phyloP scores from a whole-genome alignment of 2,329 filamentous ascomycete species.

The Lasiodiplodia gonubiensis region DNA sequence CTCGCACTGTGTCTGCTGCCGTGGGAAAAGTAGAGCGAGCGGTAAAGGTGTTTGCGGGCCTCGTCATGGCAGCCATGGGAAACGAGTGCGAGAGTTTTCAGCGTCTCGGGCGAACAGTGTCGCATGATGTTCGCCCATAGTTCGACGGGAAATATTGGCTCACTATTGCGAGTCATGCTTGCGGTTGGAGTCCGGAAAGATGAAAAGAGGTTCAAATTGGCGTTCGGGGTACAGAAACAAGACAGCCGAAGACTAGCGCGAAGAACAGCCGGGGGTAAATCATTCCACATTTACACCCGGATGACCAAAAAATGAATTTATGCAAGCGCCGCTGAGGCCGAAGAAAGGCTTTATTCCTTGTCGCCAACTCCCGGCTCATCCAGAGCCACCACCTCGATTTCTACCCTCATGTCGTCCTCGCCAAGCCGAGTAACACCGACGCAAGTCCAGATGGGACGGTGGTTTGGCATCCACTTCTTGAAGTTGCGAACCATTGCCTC shows the following conservation, averaged over 20 bases:
- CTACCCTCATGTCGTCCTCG: constrained; percentile 49
- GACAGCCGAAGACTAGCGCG: no score
- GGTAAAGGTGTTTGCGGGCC: constrained; percentile 3
- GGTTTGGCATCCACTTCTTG: constrained; percentile 38
- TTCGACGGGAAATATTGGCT: background rate
- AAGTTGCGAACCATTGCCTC: constrained; percentile 34
- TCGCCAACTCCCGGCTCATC: constrained; percentile 26
- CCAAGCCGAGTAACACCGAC: constrained; percentile 36
- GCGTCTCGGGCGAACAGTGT: background rate
- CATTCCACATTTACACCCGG: no score
- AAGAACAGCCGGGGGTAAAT: no score
- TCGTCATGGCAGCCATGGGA: constrained; percentile 2
- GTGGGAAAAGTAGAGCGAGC: background rate
- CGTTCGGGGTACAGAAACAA: background rate
- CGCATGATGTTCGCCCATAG: constrained; percentile 10
- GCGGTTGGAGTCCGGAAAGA: no score
- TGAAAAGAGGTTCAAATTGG: background rate
- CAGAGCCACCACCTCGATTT: constrained; percentile 35
- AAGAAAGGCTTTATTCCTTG: no score
- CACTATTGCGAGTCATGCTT: background rate
- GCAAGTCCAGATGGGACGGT: constrained; percentile 37
- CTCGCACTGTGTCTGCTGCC: background rate
- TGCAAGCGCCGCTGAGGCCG: no score
- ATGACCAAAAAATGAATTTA: no score
- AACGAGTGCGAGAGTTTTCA: constrained; percentile 1